These are phyloP conservation scores for Colletotrichum sp. DNA, from an alignment of 2,329 filamentous ascomycete species.

Conservation along the genomic window DNA sequence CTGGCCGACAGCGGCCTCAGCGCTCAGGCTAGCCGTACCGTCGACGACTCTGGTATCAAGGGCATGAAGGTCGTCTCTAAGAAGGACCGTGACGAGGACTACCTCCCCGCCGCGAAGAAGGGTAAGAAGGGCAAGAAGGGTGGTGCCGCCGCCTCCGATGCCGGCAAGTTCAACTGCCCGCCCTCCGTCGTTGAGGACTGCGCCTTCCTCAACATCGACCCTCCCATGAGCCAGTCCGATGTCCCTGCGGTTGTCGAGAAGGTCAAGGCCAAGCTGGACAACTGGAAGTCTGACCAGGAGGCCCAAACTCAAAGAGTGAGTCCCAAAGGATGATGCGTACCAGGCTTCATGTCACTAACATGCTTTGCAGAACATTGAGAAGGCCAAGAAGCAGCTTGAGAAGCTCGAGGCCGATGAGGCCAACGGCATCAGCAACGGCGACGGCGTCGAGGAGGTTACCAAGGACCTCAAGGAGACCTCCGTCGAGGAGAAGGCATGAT, in stretches of 20 bases:
- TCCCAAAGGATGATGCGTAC: not conserved
- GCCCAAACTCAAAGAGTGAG: conserved; percentile 89
- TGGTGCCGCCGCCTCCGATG: conserved; percentile 50
- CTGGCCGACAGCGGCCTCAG: conserved; percentile 74
- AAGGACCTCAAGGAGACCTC: conserved; percentile 56
- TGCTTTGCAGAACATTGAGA: conserved; percentile 81
- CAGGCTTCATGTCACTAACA: conserved; percentile 30
- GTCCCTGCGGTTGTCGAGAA: conserved; percentile 83
- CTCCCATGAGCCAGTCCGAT: conserved; percentile 85
- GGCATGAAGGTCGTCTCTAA: conserved; percentile 85
- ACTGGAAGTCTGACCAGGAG: conserved; percentile 92
- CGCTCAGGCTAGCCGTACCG: conserved; percentile 80
- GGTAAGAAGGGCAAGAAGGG: conserved; percentile 88
- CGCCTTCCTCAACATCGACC: conserved; percentile 80
- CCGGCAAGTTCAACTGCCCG: conserved; percentile 75
- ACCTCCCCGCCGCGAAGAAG: conserved; percentile 82
- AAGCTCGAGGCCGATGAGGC: conserved; percentile 75
- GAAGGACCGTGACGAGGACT: conserved; percentile 86
- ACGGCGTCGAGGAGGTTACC: conserved; percentile 59
- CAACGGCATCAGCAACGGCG: conserved; percentile 53
- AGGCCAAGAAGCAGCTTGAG: conserved; percentile 95
- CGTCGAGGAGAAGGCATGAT: conserved; percentile 56
- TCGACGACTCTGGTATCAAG: conserved; percentile 85
- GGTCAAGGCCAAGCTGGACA: conserved; percentile 86
- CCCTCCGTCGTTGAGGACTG: conserved; percentile 93